Conservation (phyloP, 306 rosid genomes). For the Dalbergia cultrata region DNA sequence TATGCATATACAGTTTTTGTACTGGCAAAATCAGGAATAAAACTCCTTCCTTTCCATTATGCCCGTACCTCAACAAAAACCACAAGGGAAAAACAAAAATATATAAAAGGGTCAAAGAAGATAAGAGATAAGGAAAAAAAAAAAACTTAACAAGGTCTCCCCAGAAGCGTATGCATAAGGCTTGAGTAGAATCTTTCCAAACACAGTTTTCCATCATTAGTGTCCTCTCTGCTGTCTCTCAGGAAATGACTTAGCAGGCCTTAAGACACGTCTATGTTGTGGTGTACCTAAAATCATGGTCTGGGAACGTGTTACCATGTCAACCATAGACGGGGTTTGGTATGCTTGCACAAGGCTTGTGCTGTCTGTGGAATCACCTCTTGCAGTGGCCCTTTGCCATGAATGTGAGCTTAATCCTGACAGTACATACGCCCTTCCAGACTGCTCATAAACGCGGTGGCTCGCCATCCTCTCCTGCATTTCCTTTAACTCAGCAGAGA, state of each 20-base stretch:
- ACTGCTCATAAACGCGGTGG: conserved; percentile 81
- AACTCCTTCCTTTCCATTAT: conserved; percentile 59
- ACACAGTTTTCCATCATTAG: conserved; percentile 33
- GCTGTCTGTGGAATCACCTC: conserved; percentile 89
- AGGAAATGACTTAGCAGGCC: conserved; percentile 74
- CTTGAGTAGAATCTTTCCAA: conserved; percentile 42
- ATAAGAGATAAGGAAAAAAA: conserved; percentile 40
- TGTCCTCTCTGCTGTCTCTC: conserved; percentile 55
- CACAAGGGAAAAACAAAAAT: conserved; percentile 7
- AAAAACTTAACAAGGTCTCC: conserved; percentile 51
- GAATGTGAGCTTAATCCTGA: conserved; percentile 98
- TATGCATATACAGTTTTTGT: conserved; percentile 60
- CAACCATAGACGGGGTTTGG: conserved; percentile 94
- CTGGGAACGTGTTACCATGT: conserved; percentile 90
- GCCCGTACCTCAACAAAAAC: conserved; percentile 51
- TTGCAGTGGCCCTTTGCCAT: conserved; percentile 94
- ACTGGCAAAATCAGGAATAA: conserved; percentile 58
- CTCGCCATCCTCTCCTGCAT: conserved; percentile 96
- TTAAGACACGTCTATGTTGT: conserved; percentile 57
- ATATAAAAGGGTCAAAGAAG: conserved; percentile 17
- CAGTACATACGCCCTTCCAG: conserved; percentile 93
- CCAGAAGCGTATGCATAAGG: conserved; percentile 44
- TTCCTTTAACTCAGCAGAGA: conserved; percentile 84
- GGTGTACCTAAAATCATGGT: conserved; percentile 69
- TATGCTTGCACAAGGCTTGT: conserved; percentile 79